These are phyloP conservation scores for Alternaria longipes DNA, from an alignment of 2,329 filamentous ascomycete species.

Conservation along the genomic window DNA sequence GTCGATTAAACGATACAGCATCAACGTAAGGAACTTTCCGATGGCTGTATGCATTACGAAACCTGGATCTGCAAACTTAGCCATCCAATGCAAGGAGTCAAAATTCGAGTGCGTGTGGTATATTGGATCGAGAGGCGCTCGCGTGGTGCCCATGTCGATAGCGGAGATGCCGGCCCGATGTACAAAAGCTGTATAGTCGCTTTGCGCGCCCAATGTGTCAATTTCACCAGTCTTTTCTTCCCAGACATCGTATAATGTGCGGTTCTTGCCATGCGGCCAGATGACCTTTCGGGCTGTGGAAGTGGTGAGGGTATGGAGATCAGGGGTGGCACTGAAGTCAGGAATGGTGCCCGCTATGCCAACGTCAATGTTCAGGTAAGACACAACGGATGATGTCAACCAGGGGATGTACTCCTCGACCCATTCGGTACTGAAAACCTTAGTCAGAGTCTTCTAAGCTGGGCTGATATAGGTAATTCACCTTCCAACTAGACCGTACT, in stretches of 20 bases:
- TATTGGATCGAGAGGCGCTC: conserved; percentile 50
- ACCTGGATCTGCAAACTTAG: conserved; percentile 59
- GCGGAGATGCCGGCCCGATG: conserved; percentile 52
- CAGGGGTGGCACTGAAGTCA: conserved; percentile 49
- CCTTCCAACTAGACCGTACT: conserved; percentile 47
- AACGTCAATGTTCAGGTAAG: conserved; percentile 61
- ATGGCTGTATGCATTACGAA: conserved; percentile 60
- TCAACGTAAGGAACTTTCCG: conserved; percentile 56
- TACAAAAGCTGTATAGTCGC: conserved; percentile 58
- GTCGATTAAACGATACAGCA: conserved; percentile 53
- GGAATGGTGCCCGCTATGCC: conserved; percentile 56
- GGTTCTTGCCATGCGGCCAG: conserved; percentile 50
- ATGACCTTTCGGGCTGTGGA: conserved; percentile 51
- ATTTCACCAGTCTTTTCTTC: conserved; percentile 46
- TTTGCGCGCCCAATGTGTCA: conserved; percentile 55
- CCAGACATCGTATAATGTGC: conserved; percentile 59
- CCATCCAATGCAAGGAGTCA: conserved; percentile 62
- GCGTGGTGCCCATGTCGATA: conserved; percentile 54
- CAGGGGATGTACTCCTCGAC: conserved; percentile 60
- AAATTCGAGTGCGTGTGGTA: conserved; percentile 60
- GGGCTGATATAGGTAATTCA: not conserved
- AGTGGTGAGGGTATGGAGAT: conserved; percentile 49
- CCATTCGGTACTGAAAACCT: conserved; percentile 53
- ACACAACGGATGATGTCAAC: conserved; percentile 54
- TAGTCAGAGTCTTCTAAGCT: not conserved